Evolutionary conservation across 1,139 yeast species (phyloP).

Genomic region (Martiniozyma asiatica): DNA sequence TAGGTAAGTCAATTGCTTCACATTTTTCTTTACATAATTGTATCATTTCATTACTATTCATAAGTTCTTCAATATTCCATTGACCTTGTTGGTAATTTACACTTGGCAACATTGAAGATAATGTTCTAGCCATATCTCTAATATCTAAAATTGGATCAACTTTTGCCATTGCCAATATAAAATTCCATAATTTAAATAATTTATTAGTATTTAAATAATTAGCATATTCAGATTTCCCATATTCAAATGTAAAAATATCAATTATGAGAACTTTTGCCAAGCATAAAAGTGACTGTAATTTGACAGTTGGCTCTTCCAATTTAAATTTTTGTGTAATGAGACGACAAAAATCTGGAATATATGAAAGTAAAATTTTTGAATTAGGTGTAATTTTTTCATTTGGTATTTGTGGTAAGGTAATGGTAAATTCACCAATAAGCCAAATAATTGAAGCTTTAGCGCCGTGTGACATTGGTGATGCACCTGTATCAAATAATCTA

Average conservation of each 20-base stretch:
- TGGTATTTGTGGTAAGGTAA: conserved; percentile 10
- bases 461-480: conserved; percentile 10
- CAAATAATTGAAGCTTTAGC: conserved; percentile 83
- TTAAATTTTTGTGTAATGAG: conserved; percentile 43
- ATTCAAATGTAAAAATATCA: conserved; percentile 9
- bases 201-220: conserved; percentile 22
- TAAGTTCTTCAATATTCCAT: conserved; percentile 10
- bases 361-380: conserved; percentile 6
- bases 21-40: conserved; percentile 25
- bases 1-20: conserved; percentile 41
- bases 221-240: conserved; percentile 17
- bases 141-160: conserved; percentile 71
- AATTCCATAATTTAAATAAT: conserved; percentile 46
- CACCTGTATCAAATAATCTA: conserved; percentile 9
- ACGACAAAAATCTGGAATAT: conserved; percentile 60
- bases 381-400: conserved; percentile 7
- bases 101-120: conserved; percentile 36
- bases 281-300: conserved; percentile 60
- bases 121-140: conserved; percentile 75
- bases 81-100: conserved; percentile 12
- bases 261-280: conserved; percentile 60
- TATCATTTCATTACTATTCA: no score
- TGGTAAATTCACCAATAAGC: conserved; percentile 77
- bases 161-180: conserved; percentile 52
- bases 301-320: conserved; percentile 32